Evolutionary conservation across 352 stramenopile genomes (phyloP), one percentile per base, ranked within the genome.

Genomic region (Phytophthora chlamydospora): DNA sequence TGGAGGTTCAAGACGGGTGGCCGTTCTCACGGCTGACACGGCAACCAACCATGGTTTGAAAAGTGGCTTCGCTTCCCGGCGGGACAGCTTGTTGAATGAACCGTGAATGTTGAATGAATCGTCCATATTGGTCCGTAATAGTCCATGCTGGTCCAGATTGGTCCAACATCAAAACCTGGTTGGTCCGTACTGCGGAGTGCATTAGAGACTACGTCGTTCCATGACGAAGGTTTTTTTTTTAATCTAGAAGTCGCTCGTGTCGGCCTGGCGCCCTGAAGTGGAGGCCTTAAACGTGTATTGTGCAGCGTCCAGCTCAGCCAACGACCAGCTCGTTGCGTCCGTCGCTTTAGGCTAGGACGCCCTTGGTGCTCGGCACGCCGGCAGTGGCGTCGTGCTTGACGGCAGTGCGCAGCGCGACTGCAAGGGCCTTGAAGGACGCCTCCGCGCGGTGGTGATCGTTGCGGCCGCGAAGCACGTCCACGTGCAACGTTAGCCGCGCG

Each of bases 381-480:
- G 93, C 91, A 16, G 81, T 91, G 14, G 66, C 73, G 44, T 98
- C 93, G 46, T 57, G 48, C 51, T 73, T 77, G 35, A 98, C 85
- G 7, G 93, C 91, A 44, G 70, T 59, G 24, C 91, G 83, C 35
- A 98, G 55, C 5, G 93, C 91, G 4, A 97, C 79, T 3, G 88
- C 93, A 44, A 97, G 71, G 16, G 89, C 86, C 71, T 98, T 98
- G 77, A 98, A 98, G 17, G 90, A 93, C 8, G 85, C 89, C 68
- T 98, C 93, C 17, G 80, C 81, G 27, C 84, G 95, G 75, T 98
- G 93, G 73, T 98, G 93, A 75, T 97, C 90, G 68, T 98, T 98
- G 51, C 75, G 75, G 17, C 92, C 93, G 36, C 91, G 86, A 10
- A 98, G 65, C 45, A 96, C 89, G 54, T 98, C 89, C 7, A 98